phyloP scores from a whole-genome alignment of 2,329 filamentous ascomycete species.

The Fusarium sp. region DNA sequence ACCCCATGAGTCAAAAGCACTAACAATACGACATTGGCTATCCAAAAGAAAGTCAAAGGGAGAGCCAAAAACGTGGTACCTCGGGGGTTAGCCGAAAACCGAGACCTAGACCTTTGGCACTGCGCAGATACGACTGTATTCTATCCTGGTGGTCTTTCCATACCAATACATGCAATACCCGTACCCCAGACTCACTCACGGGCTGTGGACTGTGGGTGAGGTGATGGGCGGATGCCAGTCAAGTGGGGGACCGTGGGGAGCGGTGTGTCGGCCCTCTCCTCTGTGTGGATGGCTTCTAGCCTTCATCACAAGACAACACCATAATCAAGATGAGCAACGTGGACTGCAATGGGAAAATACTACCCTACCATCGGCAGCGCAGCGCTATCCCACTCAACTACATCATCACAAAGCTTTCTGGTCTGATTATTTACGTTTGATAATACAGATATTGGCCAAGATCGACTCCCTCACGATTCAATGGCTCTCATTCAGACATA shows the following conservation, averaged over 20 bases:
- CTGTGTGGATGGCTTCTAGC: slow-evolving; percentile 37
- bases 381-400: slow-evolving; percentile 31
- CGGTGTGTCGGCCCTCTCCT: slow-evolving; percentile 38
- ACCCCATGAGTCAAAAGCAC: slow-evolving; percentile 15
- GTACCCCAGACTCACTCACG: slow-evolving; percentile 38
- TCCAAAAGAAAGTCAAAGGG: not conserved
- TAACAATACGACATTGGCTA: not conserved
- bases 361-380: slow-evolving; percentile 20
- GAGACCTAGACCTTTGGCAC: not conserved
- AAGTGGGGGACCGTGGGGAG: slow-evolving; percentile 45
- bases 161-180: not conserved
- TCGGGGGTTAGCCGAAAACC: slow-evolving; percentile 44
- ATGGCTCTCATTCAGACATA: slow-evolving; percentile 11
- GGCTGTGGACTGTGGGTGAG: slow-evolving; percentile 11
- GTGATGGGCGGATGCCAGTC: slow-evolving; percentile 4
- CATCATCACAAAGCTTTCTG: slow-evolving; percentile 16
- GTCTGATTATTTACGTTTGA: slow-evolving; percentile 24
- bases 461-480: not conserved
- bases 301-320: slow-evolving; percentile 31
- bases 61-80: not conserved
- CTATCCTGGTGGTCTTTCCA: not conserved
- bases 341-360: slow-evolving; percentile 26
- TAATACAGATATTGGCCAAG: slow-evolving; percentile 13
- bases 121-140: slow-evolving; percentile 1
- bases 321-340: slow-evolving; percentile 30